Conservation (phyloP, 176 grass and related monocot species). For the Poa annua region DNA sequence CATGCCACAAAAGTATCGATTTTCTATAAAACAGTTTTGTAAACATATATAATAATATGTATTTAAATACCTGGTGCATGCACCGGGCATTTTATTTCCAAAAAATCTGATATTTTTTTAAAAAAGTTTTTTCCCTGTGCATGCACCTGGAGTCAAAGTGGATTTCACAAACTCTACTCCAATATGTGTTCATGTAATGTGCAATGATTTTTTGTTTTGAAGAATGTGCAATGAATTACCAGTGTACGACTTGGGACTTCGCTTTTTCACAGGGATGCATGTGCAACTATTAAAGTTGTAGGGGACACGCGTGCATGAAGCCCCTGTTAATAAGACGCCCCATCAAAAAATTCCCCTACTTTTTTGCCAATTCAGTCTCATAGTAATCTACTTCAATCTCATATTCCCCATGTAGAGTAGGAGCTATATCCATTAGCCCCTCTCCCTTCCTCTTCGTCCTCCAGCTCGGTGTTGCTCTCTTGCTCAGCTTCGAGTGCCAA, state of each 20-base stretch:
- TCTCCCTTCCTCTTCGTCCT: conserved; percentile 20
- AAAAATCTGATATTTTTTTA: too few species aligned
- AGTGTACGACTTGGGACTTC: background rate
- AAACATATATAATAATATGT: too few species aligned
- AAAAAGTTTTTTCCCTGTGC: too few species aligned
- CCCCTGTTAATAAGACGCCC: conserved; percentile 5
- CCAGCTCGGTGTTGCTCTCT: conserved; percentile 25
- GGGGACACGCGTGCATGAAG: background rate
- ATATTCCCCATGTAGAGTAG: conserved; percentile 27
- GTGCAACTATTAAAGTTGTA: background rate
- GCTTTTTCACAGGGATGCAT: background rate
- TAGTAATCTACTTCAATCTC: conserved; percentile 29
- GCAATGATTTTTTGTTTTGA: too few species aligned
- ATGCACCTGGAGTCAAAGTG: too few species aligned
- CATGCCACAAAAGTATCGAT: too few species aligned
- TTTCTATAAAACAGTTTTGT: too few species aligned
- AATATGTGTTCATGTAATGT: too few species aligned
- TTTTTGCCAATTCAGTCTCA: conserved; percentile 32
- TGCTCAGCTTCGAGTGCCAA: conserved; percentile 11
- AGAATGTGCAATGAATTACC: too few species aligned
- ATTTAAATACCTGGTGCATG: too few species aligned
- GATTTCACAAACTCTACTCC: too few species aligned
- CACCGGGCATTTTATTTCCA: too few species aligned
- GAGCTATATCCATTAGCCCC: conserved; percentile 33
- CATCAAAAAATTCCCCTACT: conserved; percentile 25